Conservation (phyloP, 1,284 basidiomycete genomes). For the Irpex lacteus region DNA sequence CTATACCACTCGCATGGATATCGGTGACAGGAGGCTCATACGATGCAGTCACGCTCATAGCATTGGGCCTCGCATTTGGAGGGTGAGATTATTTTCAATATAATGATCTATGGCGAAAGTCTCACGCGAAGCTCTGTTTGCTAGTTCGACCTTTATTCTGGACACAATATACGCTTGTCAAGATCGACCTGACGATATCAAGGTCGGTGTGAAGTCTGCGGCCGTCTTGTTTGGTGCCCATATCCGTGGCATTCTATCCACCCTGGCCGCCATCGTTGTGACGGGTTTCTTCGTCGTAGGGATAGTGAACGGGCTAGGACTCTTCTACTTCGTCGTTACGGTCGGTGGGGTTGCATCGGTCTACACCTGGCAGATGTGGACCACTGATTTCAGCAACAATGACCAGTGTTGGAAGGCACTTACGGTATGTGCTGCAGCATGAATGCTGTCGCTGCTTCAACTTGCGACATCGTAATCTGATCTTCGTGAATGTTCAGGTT, state of each 20-base stretch:
- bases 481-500: background rate
- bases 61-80: background rate
- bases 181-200: constrained; percentile 50
- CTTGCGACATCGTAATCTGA: background rate
- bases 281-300: constrained; percentile 47
- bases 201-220: constrained; percentile 52
- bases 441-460: background rate
- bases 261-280: constrained; percentile 50
- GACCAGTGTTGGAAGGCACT: background rate
- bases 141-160: constrained; percentile 68
- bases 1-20: constrained; percentile 41
- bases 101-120: background rate
- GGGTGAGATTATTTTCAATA: background rate
- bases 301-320: constrained; percentile 45
- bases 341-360: constrained; percentile 47
- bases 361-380: constrained; percentile 54
- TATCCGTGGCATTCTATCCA: constrained; percentile 52
- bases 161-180: constrained; percentile 64
- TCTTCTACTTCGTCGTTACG: constrained; percentile 51
- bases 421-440: background rate
- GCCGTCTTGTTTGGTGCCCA: constrained; percentile 53
- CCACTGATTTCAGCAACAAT: background rate
- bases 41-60: background rate
- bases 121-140: constrained; percentile 14
- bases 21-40: constrained; percentile 24